Evolutionary conservation across 441 rosid species (phyloP), one percentile per base, ranked within the genome.

Genomic region (Biscutella laevigata): DNA sequence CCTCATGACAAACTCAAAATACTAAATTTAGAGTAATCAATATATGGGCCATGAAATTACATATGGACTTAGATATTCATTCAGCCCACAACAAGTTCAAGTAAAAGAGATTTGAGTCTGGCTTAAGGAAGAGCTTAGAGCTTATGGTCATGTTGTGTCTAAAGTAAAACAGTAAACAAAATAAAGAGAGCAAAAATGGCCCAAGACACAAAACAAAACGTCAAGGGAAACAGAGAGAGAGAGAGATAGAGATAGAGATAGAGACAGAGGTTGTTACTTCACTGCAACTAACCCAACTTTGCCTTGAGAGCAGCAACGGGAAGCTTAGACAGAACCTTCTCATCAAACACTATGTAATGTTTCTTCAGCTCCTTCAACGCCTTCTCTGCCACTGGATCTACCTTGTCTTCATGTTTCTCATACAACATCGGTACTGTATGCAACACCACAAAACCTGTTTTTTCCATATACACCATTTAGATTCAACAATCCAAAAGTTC

Each of bases 381-480:
- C 76, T 80, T 86, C 79, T 86, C 97, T 5, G 88, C 91, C 20
- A 82, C 55, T 24, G 85, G 86, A 62, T 89, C 95, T 30, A 83
- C 72, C 64, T 82, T 82, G 66, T 86, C 82, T 50, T 86, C 95
- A 12, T 76, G 81, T 67, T 86, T 89, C 79, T 89, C 94, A 40
- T 89, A 89, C 21, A 86, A 9, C 42, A 86, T 80, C 1, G 94
- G 95, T 35, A 86, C 72, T 1, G 83, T 74, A 71, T 83, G 81
- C 66, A 89, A 72, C 71, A 86, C 36, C 37, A 82, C 76, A 43
- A 89, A 82, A 40, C 96, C 69, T 64, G 12, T 63, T 11, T 16
- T 40, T 40, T 1, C 0, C 16, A 19, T 21, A 26, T 37, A 32
- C 8, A 40, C 7, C 4, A 0, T 48, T 57, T 6, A 57, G 37